Conservation (phyloP, 2,329 filamentous ascomycete species). For the Fusarium solani-melongenae region DNA sequence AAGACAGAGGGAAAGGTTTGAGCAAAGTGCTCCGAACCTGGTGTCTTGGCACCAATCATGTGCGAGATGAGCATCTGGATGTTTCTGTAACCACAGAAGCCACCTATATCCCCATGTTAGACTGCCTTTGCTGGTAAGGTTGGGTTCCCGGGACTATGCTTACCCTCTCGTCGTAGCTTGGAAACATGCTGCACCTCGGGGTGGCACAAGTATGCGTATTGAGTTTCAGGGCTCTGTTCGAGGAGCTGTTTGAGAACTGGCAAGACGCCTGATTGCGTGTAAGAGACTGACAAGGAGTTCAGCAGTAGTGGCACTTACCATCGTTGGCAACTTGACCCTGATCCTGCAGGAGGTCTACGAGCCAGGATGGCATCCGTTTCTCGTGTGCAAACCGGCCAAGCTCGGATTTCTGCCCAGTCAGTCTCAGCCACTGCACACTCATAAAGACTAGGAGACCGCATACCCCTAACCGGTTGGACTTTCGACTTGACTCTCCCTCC, state of each 20-base stretch:
- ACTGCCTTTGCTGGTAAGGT: not conserved
- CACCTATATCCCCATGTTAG: constrained; percentile 60
- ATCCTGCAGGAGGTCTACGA: constrained; percentile 70
- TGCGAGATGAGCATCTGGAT: constrained; percentile 92
- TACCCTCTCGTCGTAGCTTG: constrained; percentile 80
- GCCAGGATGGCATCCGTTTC: constrained; percentile 77
- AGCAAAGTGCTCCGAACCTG: constrained; percentile 70
- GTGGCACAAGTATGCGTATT: constrained; percentile 83
- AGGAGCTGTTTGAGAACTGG: constrained; percentile 72
- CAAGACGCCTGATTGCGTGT: constrained; percentile 61
- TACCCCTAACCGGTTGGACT: constrained; percentile 36
- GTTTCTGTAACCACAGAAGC: constrained; percentile 95
- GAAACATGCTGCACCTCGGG: constrained; percentile 81
- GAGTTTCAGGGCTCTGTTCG: constrained; percentile 69
- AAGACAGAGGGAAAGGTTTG: constrained; percentile 79
- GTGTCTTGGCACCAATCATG: constrained; percentile 68
- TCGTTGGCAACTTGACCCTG: constrained; percentile 66
- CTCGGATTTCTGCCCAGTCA: constrained; percentile 63
- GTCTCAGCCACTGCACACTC: not conserved
- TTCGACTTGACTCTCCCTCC: constrained; percentile 11
- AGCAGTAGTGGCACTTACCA: constrained; percentile 51
- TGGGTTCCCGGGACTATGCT: not conserved
- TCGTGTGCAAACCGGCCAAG: constrained; percentile 80
- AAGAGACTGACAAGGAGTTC: constrained; percentile 13
- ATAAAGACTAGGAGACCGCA: not conserved